phyloP scores from a whole-genome alignment of 2,329 filamentous ascomycete genomes.

The Tolypocladium amazonense region DNA sequence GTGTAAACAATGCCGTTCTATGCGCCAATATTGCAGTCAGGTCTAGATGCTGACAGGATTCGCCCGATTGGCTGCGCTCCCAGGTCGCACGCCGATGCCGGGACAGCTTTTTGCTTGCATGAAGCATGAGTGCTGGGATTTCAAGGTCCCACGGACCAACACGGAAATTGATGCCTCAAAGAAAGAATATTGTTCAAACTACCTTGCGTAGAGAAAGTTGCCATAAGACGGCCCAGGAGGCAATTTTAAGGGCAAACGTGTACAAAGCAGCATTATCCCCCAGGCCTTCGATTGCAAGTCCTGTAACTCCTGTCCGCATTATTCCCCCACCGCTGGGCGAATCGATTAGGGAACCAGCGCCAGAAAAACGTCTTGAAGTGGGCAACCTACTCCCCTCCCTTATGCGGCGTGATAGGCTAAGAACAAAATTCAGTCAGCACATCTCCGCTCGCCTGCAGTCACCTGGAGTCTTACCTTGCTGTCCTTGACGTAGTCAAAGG shows the following conservation, averaged over 20 bases:
- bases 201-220: too few relatives aligned
- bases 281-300: background rate
- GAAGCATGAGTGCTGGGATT: background rate
- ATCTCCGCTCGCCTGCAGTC: background rate
- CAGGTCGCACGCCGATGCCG: background rate
- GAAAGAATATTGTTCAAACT: background rate
- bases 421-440: background rate
- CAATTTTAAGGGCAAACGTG: too few relatives aligned
- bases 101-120: too few relatives aligned
- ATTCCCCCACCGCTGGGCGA: background rate
- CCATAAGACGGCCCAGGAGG: background rate
- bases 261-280: background rate
- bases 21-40: background rate
- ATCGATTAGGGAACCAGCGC: constrained; percentile 17
- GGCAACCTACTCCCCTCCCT: constrained; percentile 30
- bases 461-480: constrained; percentile 16
- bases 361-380: constrained; percentile 18
- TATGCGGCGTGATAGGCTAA: constrained; percentile 29
- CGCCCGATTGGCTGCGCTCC: background rate
- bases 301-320: background rate
- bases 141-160: background rate
- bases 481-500: constrained; percentile 38
- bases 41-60: background rate
- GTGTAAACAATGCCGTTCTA: background rate
- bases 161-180: background rate